Evolutionary conservation across 2,329 filamentous ascomycete genomes (phyloP).

Genomic region (Calonectria pseudoreteaudii): DNA sequence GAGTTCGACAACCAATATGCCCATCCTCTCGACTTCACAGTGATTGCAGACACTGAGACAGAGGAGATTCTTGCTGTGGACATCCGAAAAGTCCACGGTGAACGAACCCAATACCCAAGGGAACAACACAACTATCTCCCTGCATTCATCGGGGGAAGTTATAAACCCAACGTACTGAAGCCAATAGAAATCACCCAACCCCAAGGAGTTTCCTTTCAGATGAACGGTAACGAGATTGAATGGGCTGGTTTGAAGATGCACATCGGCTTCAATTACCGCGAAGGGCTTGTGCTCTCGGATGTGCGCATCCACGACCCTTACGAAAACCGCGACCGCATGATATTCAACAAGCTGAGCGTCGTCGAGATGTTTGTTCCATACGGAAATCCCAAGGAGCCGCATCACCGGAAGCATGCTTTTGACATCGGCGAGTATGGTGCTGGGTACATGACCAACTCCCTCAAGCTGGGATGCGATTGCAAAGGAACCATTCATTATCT

Average conservation of each 20-base stretch:
- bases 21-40: not conserved
- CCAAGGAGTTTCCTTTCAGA: constrained; percentile 74
- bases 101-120: not conserved
- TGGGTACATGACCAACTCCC: constrained; percentile 75
- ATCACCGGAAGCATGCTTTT: constrained; percentile 77
- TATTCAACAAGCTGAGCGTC: constrained; percentile 75
- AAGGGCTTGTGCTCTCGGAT: constrained; percentile 79
- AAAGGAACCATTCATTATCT: constrained; percentile 75
- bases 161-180: constrained; percentile 57
- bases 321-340: constrained; percentile 69
- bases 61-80: not conserved
- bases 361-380: constrained; percentile 80
- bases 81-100: not conserved
- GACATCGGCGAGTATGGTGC: constrained; percentile 78
- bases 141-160: not conserved
- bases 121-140: not conserved
- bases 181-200: constrained; percentile 79
- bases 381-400: constrained; percentile 73
- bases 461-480: constrained; percentile 77
- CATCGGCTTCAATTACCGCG: constrained; percentile 76
- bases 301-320: constrained; percentile 61
- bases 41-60: not conserved
- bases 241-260: constrained; percentile 79
- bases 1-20: not conserved
- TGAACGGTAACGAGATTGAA: constrained; percentile 60